Percentiles rank a stretch among this genome's conserved stretches.
These are phyloP conservation scores for Sporothrix brasiliensis DNA, from an alignment of 2,329 filamentous ascomycete species.

Conservation along the genomic window DNA sequence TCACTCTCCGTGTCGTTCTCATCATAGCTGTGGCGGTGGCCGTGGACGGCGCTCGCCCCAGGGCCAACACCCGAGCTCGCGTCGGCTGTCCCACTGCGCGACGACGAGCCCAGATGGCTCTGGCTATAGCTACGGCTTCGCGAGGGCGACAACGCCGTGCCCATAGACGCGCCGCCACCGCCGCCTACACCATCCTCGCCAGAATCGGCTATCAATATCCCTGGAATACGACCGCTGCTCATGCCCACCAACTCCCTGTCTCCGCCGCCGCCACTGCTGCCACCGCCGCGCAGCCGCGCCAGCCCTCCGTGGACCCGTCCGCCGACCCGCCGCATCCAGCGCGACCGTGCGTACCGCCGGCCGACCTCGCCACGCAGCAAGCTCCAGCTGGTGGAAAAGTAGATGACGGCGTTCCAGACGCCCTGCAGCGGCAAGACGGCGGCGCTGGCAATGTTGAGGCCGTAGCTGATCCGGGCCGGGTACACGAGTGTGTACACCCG, in stretches of 20 bases:
- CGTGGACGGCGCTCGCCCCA: not conserved
- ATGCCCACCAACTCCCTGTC: not conserved
- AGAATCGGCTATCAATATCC: slow-evolving; percentile 14
- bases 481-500: slow-evolving; percentile 68
- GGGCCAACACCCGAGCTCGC: not conserved
- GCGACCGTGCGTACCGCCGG: slow-evolving; percentile 23
- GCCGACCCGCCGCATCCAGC: slow-evolving; percentile 29
- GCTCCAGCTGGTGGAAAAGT: slow-evolving; percentile 65
- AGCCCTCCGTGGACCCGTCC: not conserved
- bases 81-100: not conserved
- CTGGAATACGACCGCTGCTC: not conserved
- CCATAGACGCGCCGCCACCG: not conserved
- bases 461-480: slow-evolving; percentile 59
- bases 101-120: not conserved
- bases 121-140: slow-evolving; percentile 6
- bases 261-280: not conserved
- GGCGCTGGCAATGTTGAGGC: slow-evolving; percentile 68
- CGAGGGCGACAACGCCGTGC: not conserved
- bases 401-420: slow-evolving; percentile 79
- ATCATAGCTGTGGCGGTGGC: slow-evolving; percentile 1
- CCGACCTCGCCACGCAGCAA: slow-evolving; percentile 42
- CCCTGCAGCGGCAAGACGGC: slow-evolving; percentile 77
- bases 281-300: not conserved
- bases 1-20: slow-evolving; percentile 28
- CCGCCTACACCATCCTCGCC: not conserved